Percentiles rank a stretch among this genome's conserved stretches.
These are phyloP conservation scores for Populus alba DNA, from an alignment of 345 rosid species.

Conservation along the genomic window DNA sequence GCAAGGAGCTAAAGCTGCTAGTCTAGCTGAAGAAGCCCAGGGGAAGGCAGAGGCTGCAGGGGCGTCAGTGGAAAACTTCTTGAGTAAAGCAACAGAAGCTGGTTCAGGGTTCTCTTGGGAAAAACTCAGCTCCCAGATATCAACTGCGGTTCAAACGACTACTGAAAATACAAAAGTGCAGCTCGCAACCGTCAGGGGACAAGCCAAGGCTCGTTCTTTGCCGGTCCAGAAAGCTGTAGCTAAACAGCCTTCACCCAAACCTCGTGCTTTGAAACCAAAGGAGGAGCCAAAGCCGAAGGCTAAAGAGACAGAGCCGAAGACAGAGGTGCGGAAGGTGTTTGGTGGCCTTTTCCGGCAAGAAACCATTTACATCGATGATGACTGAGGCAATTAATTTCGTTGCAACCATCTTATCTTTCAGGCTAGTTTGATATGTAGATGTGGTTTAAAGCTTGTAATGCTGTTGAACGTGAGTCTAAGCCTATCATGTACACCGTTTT, in stretches of 20 bases:
- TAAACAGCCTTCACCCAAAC: slow-evolving; percentile 32
- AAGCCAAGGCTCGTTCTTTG: slow-evolving; percentile 69
- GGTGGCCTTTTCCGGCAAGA: slow-evolving; percentile 93
- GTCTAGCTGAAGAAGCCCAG: slow-evolving; percentile 58
- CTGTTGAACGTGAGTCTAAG: neutral
- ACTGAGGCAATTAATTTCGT: slow-evolving; percentile 30
- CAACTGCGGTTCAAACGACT: slow-evolving; percentile 47
- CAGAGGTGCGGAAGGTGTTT: slow-evolving; percentile 72
- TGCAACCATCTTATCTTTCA: neutral
- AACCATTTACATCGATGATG: slow-evolving; percentile 80
- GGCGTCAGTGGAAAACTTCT: slow-evolving; percentile 40
- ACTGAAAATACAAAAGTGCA: slow-evolving; percentile 49
- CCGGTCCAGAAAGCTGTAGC: slow-evolving; percentile 57
- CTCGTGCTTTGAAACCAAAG: slow-evolving; percentile 24
- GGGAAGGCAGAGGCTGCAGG: slow-evolving; percentile 62
- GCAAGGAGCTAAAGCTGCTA: slow-evolving; percentile 51
- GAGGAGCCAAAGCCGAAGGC: slow-evolving; percentile 33
- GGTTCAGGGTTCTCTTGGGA: slow-evolving; percentile 69
- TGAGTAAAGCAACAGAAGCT: slow-evolving; percentile 64
- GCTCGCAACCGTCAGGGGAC: slow-evolving; percentile 86
- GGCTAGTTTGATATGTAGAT: slow-evolving; percentile 14
- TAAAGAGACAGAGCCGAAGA: slow-evolving; percentile 38
- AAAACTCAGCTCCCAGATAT: slow-evolving; percentile 60
- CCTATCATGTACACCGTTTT: neutral
- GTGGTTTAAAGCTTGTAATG: slow-evolving; percentile 2